These are phyloP conservation scores for Penicillium ochrochloron DNA, from an alignment of 495 filamentous ascomycete genomes.

Conservation along the genomic window DNA sequence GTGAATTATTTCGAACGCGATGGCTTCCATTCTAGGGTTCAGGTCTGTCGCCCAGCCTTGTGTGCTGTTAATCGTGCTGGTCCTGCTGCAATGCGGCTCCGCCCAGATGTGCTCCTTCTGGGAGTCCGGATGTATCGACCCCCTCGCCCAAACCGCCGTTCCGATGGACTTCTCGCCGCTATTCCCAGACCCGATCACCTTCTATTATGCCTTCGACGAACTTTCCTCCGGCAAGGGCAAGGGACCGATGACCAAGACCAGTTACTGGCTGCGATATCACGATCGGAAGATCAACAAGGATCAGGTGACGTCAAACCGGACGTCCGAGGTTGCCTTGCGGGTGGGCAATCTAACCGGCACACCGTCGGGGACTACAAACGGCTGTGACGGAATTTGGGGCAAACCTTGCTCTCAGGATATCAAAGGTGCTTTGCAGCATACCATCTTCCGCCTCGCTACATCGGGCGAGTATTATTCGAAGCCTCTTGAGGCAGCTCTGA, in stretches of 20 bases:
- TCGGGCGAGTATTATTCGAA: constrained; percentile 37
- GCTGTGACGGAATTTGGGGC: constrained; percentile 51
- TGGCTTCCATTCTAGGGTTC: constrained; percentile 25
- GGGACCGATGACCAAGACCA: constrained; percentile 46
- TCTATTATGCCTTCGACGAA: constrained; percentile 50
- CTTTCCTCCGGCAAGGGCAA: constrained; percentile 39
- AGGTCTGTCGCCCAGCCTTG: constrained; percentile 26
- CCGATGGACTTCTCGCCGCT: constrained; percentile 45
- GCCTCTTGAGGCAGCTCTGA: constrained; percentile 40
- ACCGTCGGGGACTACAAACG: constrained; percentile 43
- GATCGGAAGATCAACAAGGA: constrained; percentile 37
- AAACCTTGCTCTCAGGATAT: constrained; percentile 40
- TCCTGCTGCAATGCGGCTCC: constrained; percentile 25
- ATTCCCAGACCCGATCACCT: constrained; percentile 41
- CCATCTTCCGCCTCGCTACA: constrained; percentile 36
- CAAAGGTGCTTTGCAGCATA: constrained; percentile 33
- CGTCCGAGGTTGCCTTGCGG: constrained; percentile 47
- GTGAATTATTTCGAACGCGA: constrained; percentile 23
- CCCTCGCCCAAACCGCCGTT: constrained; percentile 48
- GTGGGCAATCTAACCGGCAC: constrained; percentile 47
- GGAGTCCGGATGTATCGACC: constrained; percentile 47
- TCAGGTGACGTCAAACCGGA: constrained; percentile 43
- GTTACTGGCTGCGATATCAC: constrained; percentile 48
- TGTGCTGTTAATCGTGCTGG: constrained; percentile 27
- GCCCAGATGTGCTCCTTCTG: constrained; percentile 49